Percentiles rank a stretch among this genome's conserved stretches.
These are phyloP conservation scores for Pseudogymnoascus sp. DNA, from an alignment of 2,329 filamentous ascomycete genomes.

Conservation along the genomic window DNA sequence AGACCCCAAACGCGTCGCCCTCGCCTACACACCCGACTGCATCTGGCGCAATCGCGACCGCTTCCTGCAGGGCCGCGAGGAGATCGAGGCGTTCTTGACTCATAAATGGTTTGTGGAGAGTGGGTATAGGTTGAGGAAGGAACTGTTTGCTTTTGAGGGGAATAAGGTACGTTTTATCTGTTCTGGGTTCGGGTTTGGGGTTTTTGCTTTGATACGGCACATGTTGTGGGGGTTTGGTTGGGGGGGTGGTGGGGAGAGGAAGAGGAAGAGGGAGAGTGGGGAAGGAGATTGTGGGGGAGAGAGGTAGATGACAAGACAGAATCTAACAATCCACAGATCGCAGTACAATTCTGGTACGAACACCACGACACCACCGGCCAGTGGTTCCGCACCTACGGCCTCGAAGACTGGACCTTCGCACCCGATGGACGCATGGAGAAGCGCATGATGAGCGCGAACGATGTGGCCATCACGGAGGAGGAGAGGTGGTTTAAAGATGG, in stretches of 20 bases:
- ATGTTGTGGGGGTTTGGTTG: not conserved
- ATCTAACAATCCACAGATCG: constrained; percentile 44
- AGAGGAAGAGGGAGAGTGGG: too few species aligned
- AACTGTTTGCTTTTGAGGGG: constrained; percentile 69
- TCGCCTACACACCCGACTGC: constrained; percentile 64
- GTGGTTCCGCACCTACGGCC: constrained; percentile 83
- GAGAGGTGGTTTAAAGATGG: constrained; percentile 65
- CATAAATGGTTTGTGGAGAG: constrained; percentile 69
- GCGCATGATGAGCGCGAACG: constrained; percentile 69
- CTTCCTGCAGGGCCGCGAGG: constrained; percentile 62
- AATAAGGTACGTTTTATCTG: constrained; percentile 42
- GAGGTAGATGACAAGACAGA: not conserved
- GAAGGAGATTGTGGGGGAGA: not conserved
- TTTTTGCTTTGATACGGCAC: too few species aligned
- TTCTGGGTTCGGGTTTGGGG: not conserved
- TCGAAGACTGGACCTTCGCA: constrained; percentile 74
- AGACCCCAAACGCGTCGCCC: not conserved
- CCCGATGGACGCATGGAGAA: constrained; percentile 64
- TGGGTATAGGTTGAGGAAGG: constrained; percentile 70
- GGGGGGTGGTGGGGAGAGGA: too few species aligned
- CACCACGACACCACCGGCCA: constrained; percentile 67
- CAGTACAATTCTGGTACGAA: constrained; percentile 72
- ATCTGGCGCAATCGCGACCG: constrained; percentile 72
- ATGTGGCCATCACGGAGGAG: constrained; percentile 53
- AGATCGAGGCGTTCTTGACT: constrained; percentile 60